Evolutionary conservation across 495 filamentous ascomycete species (phyloP).

Genomic region (Parathielavia hyrcaniae): DNA sequence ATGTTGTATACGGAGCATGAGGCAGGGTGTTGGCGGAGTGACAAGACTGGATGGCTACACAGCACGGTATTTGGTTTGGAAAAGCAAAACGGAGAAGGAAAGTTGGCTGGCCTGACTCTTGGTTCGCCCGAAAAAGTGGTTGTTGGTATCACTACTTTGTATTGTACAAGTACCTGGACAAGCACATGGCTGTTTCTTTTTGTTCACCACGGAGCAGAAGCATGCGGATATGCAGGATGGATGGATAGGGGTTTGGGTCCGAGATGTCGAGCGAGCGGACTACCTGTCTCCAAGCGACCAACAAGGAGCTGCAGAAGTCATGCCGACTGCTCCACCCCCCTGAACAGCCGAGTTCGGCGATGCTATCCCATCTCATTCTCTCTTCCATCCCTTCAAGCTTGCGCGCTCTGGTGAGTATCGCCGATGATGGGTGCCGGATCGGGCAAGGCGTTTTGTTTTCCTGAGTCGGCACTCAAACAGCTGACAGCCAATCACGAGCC

Average conservation of each 20-base stretch:
- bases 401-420: background rate
- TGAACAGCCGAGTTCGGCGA: background rate
- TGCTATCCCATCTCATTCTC: background rate
- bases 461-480: background rate
- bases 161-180: background rate
- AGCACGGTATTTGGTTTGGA: slow-evolving; percentile 11
- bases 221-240: too few relatives aligned
- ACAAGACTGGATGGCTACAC: slow-evolving; percentile 16
- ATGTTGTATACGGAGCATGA: slow-evolving; percentile 16
- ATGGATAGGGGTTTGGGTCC: too few relatives aligned
- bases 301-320: too few relatives aligned
- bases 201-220: background rate
- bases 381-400: too few relatives aligned
- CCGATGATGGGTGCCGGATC: background rate
- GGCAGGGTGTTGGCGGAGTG: background rate
- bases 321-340: background rate
- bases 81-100: slow-evolving; percentile 1
- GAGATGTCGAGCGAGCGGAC: too few relatives aligned
- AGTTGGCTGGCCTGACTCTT: slow-evolving; percentile 15
- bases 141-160: background rate
- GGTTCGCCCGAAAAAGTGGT: slow-evolving; percentile 5
- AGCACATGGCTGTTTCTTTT: background rate
- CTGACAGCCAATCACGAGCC: background rate
- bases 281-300: too few relatives aligned
- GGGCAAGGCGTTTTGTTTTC: background rate